Base-by-base conservation (phyloP, 768 basidiomycete species). In the Nidula microcarpa region DNA sequence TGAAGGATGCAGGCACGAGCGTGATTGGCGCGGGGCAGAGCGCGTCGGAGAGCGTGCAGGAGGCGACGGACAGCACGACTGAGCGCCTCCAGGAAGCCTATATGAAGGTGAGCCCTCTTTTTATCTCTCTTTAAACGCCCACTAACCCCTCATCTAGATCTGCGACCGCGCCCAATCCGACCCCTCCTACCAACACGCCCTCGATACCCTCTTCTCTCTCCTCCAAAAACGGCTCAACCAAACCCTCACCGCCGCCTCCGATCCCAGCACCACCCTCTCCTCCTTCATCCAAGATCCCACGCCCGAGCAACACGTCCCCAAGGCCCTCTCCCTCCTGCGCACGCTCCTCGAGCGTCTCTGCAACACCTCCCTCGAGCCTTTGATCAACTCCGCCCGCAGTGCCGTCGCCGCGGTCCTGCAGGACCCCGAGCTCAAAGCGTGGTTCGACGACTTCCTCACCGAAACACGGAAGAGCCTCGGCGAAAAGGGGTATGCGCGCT, bases 141-240 rank as follows among this genome's bases (percentile, higher is more conserved):
- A 2, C 33, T 54, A 8, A 34, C 36, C 3, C 10, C 3, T 16
- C n/a, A 1, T 1, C 1, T 51, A 86, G 88, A 75, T 88, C 6
- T 82, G 77, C 58, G 82, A 86, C 51, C 81, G 83, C 30, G 85
- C 86, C 1, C 82, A 84, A 55, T 73, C 74, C 7, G 83, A 89
- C 57, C 69, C 78, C 5, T 72, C 78, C 7, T 90, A 88, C 54
- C 78, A 77, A 50, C 66, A 74, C 2, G 68, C 87, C 0, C 67
- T 90, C 44, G 68, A 79, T 43, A 84, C 81, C 2, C 63, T 89
- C 32, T 82, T 89, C 58, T 67, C 68, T 46, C 72, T 82, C 47
- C 62, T 80, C 1, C 78, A 83, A 55, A 81, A 82, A 54, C 85
- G 87, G 65, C 60, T 87, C 33, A 72, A 79, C 53, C 66, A 69